Evolutionary conservation across 2,329 filamentous ascomycete genomes (phyloP), one percentile per base, ranked within the genome.

Genomic region (Cylindrodendrum hubeiense): DNA sequence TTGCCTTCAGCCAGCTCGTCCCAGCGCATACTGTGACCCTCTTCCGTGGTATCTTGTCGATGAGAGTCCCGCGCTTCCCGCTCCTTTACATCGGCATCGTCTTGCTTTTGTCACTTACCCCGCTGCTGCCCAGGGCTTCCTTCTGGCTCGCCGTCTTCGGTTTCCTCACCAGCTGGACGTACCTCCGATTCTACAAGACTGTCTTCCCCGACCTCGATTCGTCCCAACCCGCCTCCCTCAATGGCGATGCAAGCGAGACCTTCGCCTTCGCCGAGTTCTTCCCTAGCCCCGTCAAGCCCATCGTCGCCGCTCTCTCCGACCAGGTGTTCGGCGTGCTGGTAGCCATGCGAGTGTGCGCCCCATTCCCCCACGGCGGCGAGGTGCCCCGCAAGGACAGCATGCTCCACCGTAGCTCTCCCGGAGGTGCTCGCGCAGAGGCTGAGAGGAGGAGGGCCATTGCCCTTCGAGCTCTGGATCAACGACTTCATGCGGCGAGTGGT

Each of bases 261-360:
- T 99, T 99, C 77, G 92, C 95, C 8, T 97, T 99, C 78, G 91
- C 94, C 69, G 94, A 96, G 74, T 97, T 99, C 84, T 98, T 98
- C 82, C 96, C 96, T 0, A 92, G 92, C 52, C 89, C 91, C 3
- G 83, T 93, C 44, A 95, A 98, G 77, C 92, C 94, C 0, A 84
- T 93, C 15, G 86, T 98, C 44, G 88, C 91, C 17, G 86, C 89
- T 10, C 77, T 97, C n/a, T 87, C 92, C 12, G 90, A 75, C 37
- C 74, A 75, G 53, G 79, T 98, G 26, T 98, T 95, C 81, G 85
- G 87, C 63, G 79, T 91, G 4, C 84, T 98, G 1, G 91, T 98
- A 2, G 85, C 92, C 5, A 78, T 97, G 76, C 90, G 88, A 71
- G 80, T 98, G 51, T 95, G 95, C 81, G 92, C 89, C 0, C 95